Percentiles rank a stretch among this genome's conserved stretches.
These are phyloP conservation scores for Bipolaris victoriae DNA, from an alignment of 2,329 filamentous ascomycete species.

Conservation along the genomic window DNA sequence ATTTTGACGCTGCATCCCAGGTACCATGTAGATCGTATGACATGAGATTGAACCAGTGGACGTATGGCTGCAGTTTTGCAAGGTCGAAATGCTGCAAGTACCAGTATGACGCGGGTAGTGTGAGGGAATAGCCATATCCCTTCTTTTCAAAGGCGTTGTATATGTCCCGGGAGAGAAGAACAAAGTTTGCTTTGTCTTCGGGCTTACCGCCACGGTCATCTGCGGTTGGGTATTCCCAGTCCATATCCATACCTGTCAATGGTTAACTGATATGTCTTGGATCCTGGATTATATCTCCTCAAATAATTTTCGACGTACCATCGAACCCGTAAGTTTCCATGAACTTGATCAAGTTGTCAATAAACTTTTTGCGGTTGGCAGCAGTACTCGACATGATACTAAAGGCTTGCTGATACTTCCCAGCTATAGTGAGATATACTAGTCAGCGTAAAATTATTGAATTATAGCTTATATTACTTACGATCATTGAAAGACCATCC, in stretches of 20 bases:
- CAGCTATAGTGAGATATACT: constrained; percentile 35
- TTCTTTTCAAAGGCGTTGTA: constrained; percentile 12
- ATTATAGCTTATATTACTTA: neutral
- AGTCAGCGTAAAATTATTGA: neutral
- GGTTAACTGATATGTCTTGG: neutral
- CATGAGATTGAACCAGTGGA: constrained; percentile 56
- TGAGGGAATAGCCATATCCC: constrained; percentile 23
- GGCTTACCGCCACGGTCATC: constrained; percentile 3
- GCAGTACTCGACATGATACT: constrained; percentile 33
- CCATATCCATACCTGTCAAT: constrained; percentile 49
- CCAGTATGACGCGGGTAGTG: constrained; percentile 29
- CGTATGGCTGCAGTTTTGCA: constrained; percentile 18
- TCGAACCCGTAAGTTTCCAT: constrained; percentile 52
- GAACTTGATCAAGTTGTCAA: constrained; percentile 46
- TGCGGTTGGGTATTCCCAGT: constrained; percentile 49
- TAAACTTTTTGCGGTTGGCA: constrained; percentile 40
- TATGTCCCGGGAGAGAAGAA: neutral
- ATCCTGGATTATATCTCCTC: neutral
- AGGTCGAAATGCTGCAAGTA: constrained; percentile 33
- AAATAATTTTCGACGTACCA: neutral
- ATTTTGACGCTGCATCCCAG: no score
- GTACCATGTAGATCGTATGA: constrained; percentile 23
- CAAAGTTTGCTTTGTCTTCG: constrained; percentile 8
- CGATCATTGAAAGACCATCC: constrained; percentile 49
- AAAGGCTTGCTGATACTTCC: constrained; percentile 43